phyloP scores from a whole-genome alignment of 2,329 filamentous ascomycete genomes.

The Neopestalotiopsis sp. region DNA sequence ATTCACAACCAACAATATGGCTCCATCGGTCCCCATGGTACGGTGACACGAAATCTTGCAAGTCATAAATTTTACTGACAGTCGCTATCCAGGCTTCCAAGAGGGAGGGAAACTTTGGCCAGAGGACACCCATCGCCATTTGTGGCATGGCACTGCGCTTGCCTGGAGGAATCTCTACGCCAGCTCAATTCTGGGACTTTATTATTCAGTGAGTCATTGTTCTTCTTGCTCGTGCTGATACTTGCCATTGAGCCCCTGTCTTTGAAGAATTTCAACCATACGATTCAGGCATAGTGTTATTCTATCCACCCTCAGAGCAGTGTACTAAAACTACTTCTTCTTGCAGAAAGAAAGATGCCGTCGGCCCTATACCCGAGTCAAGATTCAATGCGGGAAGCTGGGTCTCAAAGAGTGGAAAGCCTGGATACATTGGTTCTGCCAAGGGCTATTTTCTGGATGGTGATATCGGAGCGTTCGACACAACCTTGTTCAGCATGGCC shows the following conservation, averaged over 20 bases:
- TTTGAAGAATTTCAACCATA: no score
- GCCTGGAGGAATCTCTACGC: constrained; percentile 29
- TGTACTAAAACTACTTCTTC: constrained; percentile 19
- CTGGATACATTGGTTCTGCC: constrained; percentile 20
- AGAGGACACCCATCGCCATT: constrained; percentile 30
- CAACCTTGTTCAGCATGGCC: constrained; percentile 34
- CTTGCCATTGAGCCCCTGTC: no score
- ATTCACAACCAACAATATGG: no score
- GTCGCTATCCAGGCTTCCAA: no score
- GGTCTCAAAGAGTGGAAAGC: constrained; percentile 22
- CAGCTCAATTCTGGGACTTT: constrained; percentile 32
- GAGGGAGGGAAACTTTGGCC: no score
- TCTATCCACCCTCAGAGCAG: no score
- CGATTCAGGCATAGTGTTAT: no score
- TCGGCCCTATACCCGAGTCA: constrained; percentile 25
- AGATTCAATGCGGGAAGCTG: constrained; percentile 28
- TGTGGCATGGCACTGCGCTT: constrained; percentile 34
- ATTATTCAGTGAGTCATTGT: constrained; percentile 13
- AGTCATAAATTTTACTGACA: no score
- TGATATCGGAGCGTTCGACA: constrained; percentile 33
- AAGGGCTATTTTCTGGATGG: constrained; percentile 39
- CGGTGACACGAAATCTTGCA: no score
- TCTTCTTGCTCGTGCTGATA: not conserved
- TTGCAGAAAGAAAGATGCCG: constrained; percentile 27
- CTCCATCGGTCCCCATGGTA: no score